Evolutionary conservation across 345 rosid genomes (phyloP).

Genomic region (Gynandropsis gynandra): DNA sequence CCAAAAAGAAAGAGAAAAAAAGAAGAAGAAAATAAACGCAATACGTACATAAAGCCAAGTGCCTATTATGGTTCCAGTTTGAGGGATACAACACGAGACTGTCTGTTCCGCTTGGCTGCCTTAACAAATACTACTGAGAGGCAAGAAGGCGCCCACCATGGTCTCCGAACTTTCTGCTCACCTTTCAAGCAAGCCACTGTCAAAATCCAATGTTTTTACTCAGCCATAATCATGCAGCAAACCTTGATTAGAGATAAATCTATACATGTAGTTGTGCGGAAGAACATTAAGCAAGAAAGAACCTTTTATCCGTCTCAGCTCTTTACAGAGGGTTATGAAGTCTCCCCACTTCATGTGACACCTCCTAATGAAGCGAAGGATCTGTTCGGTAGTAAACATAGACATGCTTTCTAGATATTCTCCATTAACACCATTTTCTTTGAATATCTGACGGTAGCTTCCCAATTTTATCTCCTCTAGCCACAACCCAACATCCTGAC

Average conservation of each 20-base stretch:
- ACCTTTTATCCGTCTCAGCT: constrained; percentile 96
- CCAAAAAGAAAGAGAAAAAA: constrained; percentile 10
- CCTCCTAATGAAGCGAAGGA: constrained; percentile 91
- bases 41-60: constrained; percentile 32
- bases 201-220: not conserved
- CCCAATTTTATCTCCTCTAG: constrained; percentile 89
- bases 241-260: not conserved
- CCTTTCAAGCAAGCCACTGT: constrained; percentile 98
- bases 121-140: constrained; percentile 72
- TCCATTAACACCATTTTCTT: constrained; percentile 88
- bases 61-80: constrained; percentile 83
- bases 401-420: constrained; percentile 97
- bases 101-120: constrained; percentile 89
- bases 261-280: not conserved
- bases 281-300: not conserved
- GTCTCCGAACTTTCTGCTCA: constrained; percentile 86
- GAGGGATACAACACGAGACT: constrained; percentile 89
- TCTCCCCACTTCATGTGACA: constrained; percentile 99
- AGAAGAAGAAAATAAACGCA: constrained; percentile 31
- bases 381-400: constrained; percentile 95
- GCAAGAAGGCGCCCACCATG: constrained; percentile 99
- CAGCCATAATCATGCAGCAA: not conserved
- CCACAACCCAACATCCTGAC: constrained; percentile 97
- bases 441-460: constrained; percentile 78
- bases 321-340: constrained; percentile 95